Conservation (phyloP, 1,284 basidiomycete genomes). For the Heterobasidion irregulare region DNA sequence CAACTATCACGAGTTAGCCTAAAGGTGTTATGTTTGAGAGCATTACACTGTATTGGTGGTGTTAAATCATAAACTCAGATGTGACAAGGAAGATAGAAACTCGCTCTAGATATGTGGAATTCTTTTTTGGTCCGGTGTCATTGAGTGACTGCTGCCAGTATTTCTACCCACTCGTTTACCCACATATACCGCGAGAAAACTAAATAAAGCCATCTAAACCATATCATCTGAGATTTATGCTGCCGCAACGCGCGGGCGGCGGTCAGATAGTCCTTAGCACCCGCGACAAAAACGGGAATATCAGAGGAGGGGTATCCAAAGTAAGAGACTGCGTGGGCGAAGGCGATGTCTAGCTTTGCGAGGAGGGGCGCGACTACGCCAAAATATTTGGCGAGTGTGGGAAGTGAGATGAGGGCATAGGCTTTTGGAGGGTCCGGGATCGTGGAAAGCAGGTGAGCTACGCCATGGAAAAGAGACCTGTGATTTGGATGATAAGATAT, state of each 20-base stretch:
- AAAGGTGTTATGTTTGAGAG: too few relatives aligned
- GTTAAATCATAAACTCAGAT: too few relatives aligned
- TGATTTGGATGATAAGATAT: conserved; percentile 92
- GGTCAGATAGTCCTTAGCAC: conserved; percentile 43
- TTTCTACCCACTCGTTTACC: conserved; percentile 70
- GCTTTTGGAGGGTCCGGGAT: conserved; percentile 29
- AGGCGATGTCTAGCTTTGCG: conserved; percentile 33
- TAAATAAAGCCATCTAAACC: conserved; percentile 88
- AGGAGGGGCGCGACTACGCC: conserved; percentile 39
- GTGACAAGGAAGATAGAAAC: too few relatives aligned
- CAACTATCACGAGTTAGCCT: too few relatives aligned
- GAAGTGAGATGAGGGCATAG: conserved; percentile 54
- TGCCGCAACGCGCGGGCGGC: conserved; percentile 66
- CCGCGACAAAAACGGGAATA: conserved; percentile 43
- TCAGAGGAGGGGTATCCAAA: conserved; percentile 2
- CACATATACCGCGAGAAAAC: conserved; percentile 87
- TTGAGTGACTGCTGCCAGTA: conserved; percentile 6
- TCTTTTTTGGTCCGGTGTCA: neutral
- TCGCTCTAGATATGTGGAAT: too few relatives aligned
- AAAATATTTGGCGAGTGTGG: conserved; percentile 53
- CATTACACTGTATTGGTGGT: too few relatives aligned
- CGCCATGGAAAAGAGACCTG: conserved; percentile 60
- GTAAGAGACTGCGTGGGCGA: conserved; percentile 13
- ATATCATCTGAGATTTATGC: conserved; percentile 76
- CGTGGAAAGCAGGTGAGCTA: conserved; percentile 28